Base-by-base conservation (phyloP, 2,329 filamentous ascomycete species). In the Monosporascus sp. region DNA sequence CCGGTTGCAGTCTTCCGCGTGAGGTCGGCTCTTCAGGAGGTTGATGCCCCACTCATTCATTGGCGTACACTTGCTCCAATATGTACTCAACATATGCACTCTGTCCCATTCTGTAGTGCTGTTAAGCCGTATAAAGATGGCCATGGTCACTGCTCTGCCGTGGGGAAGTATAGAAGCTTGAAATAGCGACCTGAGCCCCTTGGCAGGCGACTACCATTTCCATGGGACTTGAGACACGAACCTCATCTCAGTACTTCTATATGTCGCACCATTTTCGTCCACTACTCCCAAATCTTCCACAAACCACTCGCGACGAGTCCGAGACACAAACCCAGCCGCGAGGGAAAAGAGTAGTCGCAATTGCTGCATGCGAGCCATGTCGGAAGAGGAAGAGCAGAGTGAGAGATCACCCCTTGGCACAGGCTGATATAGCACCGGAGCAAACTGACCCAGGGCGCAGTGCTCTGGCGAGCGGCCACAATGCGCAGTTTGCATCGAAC, bases 391-490 rank as follows among this genome's bases (percentile, higher is more conserved):
- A 60, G 49, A 57, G 56, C 51, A 57, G 59, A 54, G 58, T 58
- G 18, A 17, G 48, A 20, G 17, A 39, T 48, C 31, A 15, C 25
- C 17, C 11, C 7, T 25, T 47, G 3, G 38, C 6, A 20, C 31
- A 5, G 31, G 31, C 31, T 34, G 31, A 34, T 34, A 14, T 34
- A n/a, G 6, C 22, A 15, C 18, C 14, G 11, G 7, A 20, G 1
- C 9, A 20, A 31, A 48, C 53, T 57, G 34, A 59, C 37, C n/a
- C 6, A 18, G 14, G 14, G 22, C 41, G 7, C 38, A 64, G 62
- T 64, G 62, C 51, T 55, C 51, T 25, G 60, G 59, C 17, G 62
- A 62, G 31, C 60, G 62, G 24, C 62, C 62, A 48, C 57, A 53
- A 55, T 64, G 62, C 46, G 54, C 54, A 17, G 57, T 60, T 27